Evolutionary conservation across 1,139 yeast genomes (phyloP), one percentile per base, ranked within the genome.

Genomic region (Candida anutae): DNA sequence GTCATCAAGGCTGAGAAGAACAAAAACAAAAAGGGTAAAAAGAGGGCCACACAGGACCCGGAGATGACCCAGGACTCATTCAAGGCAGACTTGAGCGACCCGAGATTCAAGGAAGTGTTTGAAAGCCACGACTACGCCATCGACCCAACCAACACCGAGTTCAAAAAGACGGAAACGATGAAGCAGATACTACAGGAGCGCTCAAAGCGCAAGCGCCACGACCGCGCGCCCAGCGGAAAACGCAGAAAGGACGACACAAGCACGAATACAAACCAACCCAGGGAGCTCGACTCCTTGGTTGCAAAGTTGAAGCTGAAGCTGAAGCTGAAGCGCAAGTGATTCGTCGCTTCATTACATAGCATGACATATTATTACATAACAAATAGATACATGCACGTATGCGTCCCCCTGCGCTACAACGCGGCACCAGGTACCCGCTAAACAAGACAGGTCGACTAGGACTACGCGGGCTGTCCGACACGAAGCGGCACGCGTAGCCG

Each of bases 101-200:
- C 82, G 16, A 81, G 99, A 59, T 93, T 93, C 64, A 68, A 70
- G 24, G 95, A 85, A 43, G 69, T 90, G 39, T 88, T 83, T 48
- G 94, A 87, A 43, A 77, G 76, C 39, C 95, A 84, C 40, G 94
- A 82, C 33, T 93, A 77, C 56, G 95, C 96, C 6, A 85, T 90
- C 45, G 94, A 83, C 53, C 90, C 95, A 13, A 79, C 94, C 12
- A 77, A 71, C 43, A 81, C 94, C 13, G 95, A 84, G 48, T 90
- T 74, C 63, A 87, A 83, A 60, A 76, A 80, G 58, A 87, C 97
- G 1, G 62, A 75, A 22, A 85, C 93, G 15, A 87, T 88, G 95
- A 78, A 79, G 48, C 69, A 79, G 52, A 73, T 90, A 28, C 58
- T 87, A 55, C 67, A 74, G 28, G 93, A 85, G 51, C 72, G 94